Percentiles rank a stretch among this genome's conserved stretches.
Conservation (phyloP, 1,139 yeast genomes). For the Kodamaea anthophila region DNA sequence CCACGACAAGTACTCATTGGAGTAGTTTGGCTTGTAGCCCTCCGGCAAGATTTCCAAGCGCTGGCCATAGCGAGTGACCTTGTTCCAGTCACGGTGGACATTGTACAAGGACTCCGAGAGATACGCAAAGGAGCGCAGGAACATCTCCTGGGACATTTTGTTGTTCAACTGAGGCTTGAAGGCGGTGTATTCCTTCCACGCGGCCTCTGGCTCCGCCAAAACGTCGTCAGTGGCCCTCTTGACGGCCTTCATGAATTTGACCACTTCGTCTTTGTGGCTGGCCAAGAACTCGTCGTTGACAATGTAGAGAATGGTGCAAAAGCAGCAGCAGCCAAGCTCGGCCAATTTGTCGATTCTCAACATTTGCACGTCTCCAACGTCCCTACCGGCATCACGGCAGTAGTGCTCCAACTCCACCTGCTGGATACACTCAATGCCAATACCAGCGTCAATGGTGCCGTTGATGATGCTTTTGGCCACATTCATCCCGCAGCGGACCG, state of each 20-base stretch:
- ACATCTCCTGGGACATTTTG: slow-evolving; percentile 39
- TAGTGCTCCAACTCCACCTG: slow-evolving; percentile 54
- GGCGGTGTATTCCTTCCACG: slow-evolving; percentile 42
- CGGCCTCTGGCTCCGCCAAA: slow-evolving; percentile 36
- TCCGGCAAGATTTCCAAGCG: slow-evolving; percentile 46
- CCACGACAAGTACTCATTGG: slow-evolving; percentile 48
- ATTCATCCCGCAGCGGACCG: slow-evolving; percentile 59
- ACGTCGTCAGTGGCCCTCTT: slow-evolving; percentile 47
- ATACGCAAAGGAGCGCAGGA: slow-evolving; percentile 51
- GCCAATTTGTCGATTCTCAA: slow-evolving; percentile 52
- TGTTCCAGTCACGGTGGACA: slow-evolving; percentile 52
- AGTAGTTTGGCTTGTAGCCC: slow-evolving; percentile 45
- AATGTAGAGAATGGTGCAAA: slow-evolving; percentile 52
- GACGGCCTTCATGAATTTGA: slow-evolving; percentile 40
- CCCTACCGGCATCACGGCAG: slow-evolving; percentile 38
- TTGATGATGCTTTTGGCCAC: slow-evolving; percentile 52
- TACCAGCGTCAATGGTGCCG: slow-evolving; percentile 52
- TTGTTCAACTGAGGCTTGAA: slow-evolving; percentile 45
- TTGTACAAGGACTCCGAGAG: slow-evolving; percentile 47
- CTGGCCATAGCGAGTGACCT: slow-evolving; percentile 51
- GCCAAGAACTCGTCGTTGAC: slow-evolving; percentile 46
- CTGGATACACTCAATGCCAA: slow-evolving; percentile 55
- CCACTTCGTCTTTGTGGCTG: slow-evolving; percentile 44
- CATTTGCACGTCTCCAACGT: slow-evolving; percentile 46
- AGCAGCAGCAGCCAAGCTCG: slow-evolving; percentile 55